Evolutionary conservation across 2,329 filamentous ascomycete species (phyloP).

Genomic region (Pezicula carpinea): DNA sequence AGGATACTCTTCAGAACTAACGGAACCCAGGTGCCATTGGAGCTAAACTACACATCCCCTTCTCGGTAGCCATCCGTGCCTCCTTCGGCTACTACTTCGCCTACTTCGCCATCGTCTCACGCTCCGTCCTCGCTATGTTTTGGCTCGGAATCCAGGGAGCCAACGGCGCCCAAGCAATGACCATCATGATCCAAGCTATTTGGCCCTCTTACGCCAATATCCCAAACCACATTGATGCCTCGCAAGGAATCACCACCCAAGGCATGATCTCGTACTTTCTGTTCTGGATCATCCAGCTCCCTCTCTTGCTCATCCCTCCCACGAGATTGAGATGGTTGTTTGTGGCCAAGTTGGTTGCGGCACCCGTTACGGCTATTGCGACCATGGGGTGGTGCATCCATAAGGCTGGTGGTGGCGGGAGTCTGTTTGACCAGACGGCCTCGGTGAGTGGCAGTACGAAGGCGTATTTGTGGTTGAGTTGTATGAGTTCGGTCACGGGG

Average conservation of each 20-base stretch:
- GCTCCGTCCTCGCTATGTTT: slow-evolving; percentile 42
- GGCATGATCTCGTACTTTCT: slow-evolving; percentile 52
- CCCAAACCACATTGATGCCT: slow-evolving; percentile 44
- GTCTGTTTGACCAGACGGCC: slow-evolving; percentile 20
- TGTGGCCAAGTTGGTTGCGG: slow-evolving; percentile 42
- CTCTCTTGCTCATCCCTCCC: slow-evolving; percentile 46
- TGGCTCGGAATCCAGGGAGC: slow-evolving; percentile 64
- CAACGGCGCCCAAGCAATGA: slow-evolving; percentile 51
- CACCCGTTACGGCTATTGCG: slow-evolving; percentile 56
- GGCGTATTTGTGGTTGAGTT: slow-evolving; percentile 24
- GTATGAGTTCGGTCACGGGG: slow-evolving; percentile 27
- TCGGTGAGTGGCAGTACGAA: slow-evolving; percentile 22
- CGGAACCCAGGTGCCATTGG: slow-evolving; percentile 33
- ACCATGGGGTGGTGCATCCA: slow-evolving; percentile 60
- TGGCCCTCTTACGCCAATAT: slow-evolving; percentile 52
- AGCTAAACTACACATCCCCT: slow-evolving; percentile 42
- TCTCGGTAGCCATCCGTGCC: slow-evolving; percentile 39
- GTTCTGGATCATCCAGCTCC: slow-evolving; percentile 29
- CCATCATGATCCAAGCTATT: slow-evolving; percentile 38
- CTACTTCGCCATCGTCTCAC: slow-evolving; percentile 35
- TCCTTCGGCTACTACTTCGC: slow-evolving; percentile 43
- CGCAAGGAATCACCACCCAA: slow-evolving; percentile 49
- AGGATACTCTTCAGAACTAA: too few relatives aligned
- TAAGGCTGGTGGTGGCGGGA: slow-evolving; percentile 42
- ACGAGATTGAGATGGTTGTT: slow-evolving; percentile 47